Percentiles rank a stretch among this genome's conserved stretches.
phyloP scores from a whole-genome alignment of 2,329 filamentous ascomycete species.

The Fusarium concolor region DNA sequence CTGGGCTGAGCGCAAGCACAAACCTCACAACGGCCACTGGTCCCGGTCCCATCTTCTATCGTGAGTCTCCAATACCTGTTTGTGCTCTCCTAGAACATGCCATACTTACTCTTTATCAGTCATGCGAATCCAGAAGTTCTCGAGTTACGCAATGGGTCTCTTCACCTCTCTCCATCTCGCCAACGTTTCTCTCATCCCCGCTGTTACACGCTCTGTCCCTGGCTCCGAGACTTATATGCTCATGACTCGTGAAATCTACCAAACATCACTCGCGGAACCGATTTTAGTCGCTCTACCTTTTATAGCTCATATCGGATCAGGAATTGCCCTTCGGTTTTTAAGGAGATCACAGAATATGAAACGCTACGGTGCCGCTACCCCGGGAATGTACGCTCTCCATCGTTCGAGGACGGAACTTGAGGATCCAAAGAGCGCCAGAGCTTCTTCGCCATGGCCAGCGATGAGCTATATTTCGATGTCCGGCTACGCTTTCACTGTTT shows the following conservation, averaged over 20 bases:
- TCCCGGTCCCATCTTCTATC: conserved; percentile 80
- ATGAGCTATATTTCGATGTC: conserved; percentile 76
- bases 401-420: conserved; percentile 49
- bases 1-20: conserved; percentile 68
- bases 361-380: conserved; percentile 79
- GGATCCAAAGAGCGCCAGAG: conserved; percentile 18
- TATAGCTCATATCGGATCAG: conserved; percentile 79
- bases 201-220: conserved; percentile 77
- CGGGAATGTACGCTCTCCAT: conserved; percentile 59
- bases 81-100: not conserved
- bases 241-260: conserved; percentile 91
- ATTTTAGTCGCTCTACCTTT: conserved; percentile 82
- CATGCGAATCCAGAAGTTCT: conserved; percentile 83
- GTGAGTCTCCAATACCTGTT: conserved; percentile 59
- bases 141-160: conserved; percentile 83
- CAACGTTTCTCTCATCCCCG: conserved; percentile 85
- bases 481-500: conserved; percentile 75
- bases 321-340: conserved; percentile 80
- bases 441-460: conserved; percentile 69
- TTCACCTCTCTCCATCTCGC: conserved; percentile 82
- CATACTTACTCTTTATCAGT: conserved; percentile 34
- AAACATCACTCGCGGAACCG: conserved; percentile 83
- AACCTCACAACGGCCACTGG: conserved; percentile 51
- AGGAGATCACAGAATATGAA: conserved; percentile 76
- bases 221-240: conserved; percentile 87